Evolutionary conservation across 441 rosid species (phyloP), one percentile per base, ranked within the genome.

Genomic region (Arabidopsis hybrid): DNA sequence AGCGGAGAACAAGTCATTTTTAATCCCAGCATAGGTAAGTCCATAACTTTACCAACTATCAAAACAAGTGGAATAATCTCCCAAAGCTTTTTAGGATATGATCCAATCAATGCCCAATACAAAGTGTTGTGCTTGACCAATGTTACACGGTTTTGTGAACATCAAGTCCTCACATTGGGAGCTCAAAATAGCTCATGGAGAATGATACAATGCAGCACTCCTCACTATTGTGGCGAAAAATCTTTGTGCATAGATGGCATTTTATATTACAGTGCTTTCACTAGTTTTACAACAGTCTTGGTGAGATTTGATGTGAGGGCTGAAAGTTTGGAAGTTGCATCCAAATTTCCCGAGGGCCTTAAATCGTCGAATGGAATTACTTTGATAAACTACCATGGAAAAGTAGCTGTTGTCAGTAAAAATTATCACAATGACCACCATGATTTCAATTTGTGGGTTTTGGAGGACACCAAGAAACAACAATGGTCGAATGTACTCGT

Each of bases 361-460:
- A 2, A 5, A 12, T 42, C 7, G 1, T 4, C 6, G 3, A 4
- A 42, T 1, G 2, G 0, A 13, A 39, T 5, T 4, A 18, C 1
- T 62, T 45, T 45, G 39, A 31, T 46, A 5, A 47, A 64, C 68
- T 64, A 64, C 31, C 42, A 47, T 34, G 69, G 69, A 17, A 64
- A 47, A 47, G 43, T 64, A 64, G 56, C 31, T 46, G 5, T 45
- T 63, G 55, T 14, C 42, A 29, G 31, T 29, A 29, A 29, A 2
- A 1, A 29, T 29, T 2, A 29, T 2, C 31, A 29, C 31, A 29
- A 29, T 17, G 12, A 1, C 0, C 31, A 36, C 39, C 4, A 18
- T 16, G 0, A 7, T 29, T 43, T 61, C 38, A 0, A 8, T 45
- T 5, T 62, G 29, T 31, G 67, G 67, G 21, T 45, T 62, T 14